phyloP scores from a whole-genome alignment of 345 rosid species.

The Tarenaya hassleriana region DNA sequence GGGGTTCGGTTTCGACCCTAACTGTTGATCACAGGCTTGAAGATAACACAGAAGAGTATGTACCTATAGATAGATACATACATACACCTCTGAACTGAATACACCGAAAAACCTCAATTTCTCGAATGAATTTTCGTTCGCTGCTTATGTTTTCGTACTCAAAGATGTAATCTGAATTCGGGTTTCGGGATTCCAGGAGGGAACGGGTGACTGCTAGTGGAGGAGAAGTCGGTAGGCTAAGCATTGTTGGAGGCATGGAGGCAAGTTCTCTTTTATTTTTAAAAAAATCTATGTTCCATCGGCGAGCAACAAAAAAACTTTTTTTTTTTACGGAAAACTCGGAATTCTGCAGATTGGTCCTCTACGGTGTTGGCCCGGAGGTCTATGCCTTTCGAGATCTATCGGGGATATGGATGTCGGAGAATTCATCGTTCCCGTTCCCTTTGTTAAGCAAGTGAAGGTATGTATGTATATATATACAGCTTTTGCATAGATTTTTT shows the following conservation, averaged over 20 bases:
- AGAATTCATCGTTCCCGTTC: constrained; percentile 85
- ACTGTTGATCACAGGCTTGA: constrained; percentile 91
- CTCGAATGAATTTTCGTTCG: constrained; percentile 8
- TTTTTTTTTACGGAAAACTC: neutral
- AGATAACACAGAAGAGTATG: constrained; percentile 80
- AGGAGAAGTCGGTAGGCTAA: constrained; percentile 94
- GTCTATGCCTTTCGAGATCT: constrained; percentile 88
- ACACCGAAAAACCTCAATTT: no score
- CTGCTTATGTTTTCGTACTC: neutral
- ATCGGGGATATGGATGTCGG: constrained; percentile 98
- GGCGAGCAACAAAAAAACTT: no score
- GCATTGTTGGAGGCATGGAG: constrained; percentile 79
- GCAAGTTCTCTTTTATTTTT: constrained; percentile 26
- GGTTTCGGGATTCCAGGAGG: constrained; percentile 45
- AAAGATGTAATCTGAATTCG: constrained; percentile 6
- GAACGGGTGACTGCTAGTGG: constrained; percentile 91
- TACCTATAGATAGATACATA: constrained; percentile 2
- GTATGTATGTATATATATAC: constrained; percentile 22
- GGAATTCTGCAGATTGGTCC: constrained; percentile 61
- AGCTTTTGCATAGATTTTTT: no score
- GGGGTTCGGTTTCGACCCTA: constrained; percentile 58
- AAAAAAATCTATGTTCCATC: neutral
- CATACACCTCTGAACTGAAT: no score
- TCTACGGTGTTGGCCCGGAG: constrained; percentile 93
- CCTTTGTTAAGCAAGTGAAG: constrained; percentile 91